Evolutionary conservation across 2,329 filamentous ascomycete genomes (phyloP), one percentile per base, ranked within the genome.

Genomic region (Xylariaceae sp.): DNA sequence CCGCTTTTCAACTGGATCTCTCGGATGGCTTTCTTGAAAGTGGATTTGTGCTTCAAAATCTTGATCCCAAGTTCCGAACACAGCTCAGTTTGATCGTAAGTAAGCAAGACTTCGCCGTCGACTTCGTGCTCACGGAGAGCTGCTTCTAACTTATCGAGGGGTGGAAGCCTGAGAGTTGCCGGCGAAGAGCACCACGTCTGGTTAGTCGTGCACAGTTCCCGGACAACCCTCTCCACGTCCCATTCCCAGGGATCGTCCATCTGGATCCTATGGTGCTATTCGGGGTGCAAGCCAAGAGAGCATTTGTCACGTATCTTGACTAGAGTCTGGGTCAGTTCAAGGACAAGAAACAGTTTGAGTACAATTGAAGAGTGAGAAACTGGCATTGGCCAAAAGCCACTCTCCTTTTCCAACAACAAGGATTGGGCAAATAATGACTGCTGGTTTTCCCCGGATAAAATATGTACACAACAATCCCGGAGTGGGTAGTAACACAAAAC

Each of bases 191-290:
- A 50, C 72, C 73, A 76, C 8, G 74, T 70, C 33, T 67, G 66
- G 3, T 67, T 55, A 2, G 66, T 53, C 15, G 72, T 68, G 55
- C 81, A 87, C 3, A 94, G 67, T 53, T 82, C 79, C 12, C 68
- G 58, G 8, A 84, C 73, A 9, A 94, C 76, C 24, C 78, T 71
- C 26, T 83, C 77, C 21, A 81, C 69, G 24, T 74, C 73, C 88
- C 88, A 94, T 38, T 72, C 55, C 59, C 81, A 83, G n/a, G 88
- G 87, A 61, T 94, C 86, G 40, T 64, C 54, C 53, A 57, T 55
- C 9, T 39, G 46, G n/a, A n/a, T n/a, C n/a, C n/a, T n/a, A n/a
- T n/a, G n/a, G n/a, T n/a, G n/a, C n/a, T n/a, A n/a, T n/a, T n/a
- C n/a, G n/a, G n/a, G n/a, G n/a, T n/a, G 29, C 14, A 11, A 16